Percentiles rank a stretch among this genome's conserved stretches.
Conservation (phyloP, 1,284 basidiomycete genomes). For the Sphaerobolus stellatus region DNA sequence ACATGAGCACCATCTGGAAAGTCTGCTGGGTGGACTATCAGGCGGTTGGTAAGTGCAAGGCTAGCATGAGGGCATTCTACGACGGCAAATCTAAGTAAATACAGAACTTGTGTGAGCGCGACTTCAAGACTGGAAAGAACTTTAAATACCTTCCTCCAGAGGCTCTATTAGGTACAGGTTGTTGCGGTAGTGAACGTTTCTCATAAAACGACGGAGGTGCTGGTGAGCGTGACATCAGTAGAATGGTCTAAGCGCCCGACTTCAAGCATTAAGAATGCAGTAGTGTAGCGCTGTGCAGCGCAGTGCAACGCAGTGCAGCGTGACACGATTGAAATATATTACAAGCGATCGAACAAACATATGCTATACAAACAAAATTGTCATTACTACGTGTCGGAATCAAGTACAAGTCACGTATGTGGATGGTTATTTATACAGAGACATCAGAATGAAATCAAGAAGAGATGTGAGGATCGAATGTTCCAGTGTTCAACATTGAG, state of each 20-base stretch:
- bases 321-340: no score
- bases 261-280: no score
- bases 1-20: constrained; percentile 74
- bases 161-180: background rate
- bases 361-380: no score
- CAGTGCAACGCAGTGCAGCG: no score
- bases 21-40: constrained; percentile 77
- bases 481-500: background rate
- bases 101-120: background rate
- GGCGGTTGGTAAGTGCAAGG: constrained; percentile 79
- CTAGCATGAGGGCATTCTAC: constrained; percentile 56
- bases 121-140: background rate
- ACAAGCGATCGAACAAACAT: no score
- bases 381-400: no score
- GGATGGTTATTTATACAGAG: background rate
- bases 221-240: background rate
- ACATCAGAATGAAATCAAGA: background rate
- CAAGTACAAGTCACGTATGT: no score
- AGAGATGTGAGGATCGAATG: background rate
- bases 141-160: background rate
- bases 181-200: background rate
- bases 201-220: background rate
- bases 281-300: no score
- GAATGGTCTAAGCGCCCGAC: no score
- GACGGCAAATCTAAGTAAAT: constrained; percentile 51